Percentiles rank a stretch among this genome's conserved stretches.
Evolutionary conservation across 2,329 filamentous ascomycete species (phyloP).

Genomic region (Pestalotiopsis sp.): DNA sequence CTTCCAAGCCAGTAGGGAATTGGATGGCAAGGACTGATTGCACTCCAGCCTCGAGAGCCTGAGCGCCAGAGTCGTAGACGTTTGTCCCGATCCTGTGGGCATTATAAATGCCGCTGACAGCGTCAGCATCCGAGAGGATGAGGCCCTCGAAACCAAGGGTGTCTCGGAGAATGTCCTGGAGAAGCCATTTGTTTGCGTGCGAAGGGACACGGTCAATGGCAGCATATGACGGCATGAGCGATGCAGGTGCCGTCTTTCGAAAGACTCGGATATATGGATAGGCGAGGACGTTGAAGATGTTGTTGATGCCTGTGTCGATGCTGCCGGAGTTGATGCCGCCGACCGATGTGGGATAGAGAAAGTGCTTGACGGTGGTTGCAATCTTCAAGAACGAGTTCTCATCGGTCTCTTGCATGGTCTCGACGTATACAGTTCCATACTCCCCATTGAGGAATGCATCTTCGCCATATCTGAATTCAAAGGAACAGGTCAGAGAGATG

Average conservation of each 20-base stretch:
- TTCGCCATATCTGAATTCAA: slow-evolving; percentile 30
- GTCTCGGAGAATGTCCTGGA: slow-evolving; percentile 26
- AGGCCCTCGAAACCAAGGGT: slow-evolving; percentile 34
- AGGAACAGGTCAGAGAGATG: background rate
- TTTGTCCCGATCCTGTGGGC: slow-evolving; percentile 31
- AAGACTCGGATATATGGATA: slow-evolving; percentile 33
- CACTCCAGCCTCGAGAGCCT: slow-evolving; percentile 29
- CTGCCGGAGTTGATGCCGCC: slow-evolving; percentile 37
- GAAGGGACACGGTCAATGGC: slow-evolving; percentile 34
- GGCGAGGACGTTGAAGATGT: slow-evolving; percentile 35
- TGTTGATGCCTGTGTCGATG: slow-evolving; percentile 34
- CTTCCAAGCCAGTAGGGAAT: slow-evolving; percentile 25
- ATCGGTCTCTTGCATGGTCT: slow-evolving; percentile 38
- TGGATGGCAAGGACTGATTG: slow-evolving; percentile 29
- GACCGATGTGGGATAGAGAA: slow-evolving; percentile 33
- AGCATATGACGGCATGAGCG: slow-evolving; percentile 35
- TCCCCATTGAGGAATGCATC: slow-evolving; percentile 33
- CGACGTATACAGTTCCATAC: slow-evolving; percentile 33
- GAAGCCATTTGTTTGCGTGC: slow-evolving; percentile 33
- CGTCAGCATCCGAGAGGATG: slow-evolving; percentile 35
- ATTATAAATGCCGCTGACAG: slow-evolving; percentile 29
- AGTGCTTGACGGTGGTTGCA: slow-evolving; percentile 39
- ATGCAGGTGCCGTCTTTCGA: slow-evolving; percentile 26
- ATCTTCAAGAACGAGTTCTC: slow-evolving; percentile 34
- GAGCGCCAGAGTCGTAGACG: slow-evolving; percentile 25